phyloP scores from a whole-genome alignment of 345 rosid species.

The Heritiera fomes region DNA sequence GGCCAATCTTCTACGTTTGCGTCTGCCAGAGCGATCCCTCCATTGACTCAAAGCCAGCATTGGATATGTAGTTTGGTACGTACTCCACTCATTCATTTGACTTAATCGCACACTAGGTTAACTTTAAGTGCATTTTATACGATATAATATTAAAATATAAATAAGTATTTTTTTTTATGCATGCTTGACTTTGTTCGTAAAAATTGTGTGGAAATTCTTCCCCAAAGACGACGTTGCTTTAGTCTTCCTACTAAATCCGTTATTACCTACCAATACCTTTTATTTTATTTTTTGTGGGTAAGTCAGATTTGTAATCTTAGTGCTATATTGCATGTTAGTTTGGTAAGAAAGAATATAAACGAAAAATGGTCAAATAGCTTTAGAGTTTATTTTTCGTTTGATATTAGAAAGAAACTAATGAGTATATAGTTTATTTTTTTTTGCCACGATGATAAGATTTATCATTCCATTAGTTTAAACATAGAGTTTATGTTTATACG shows the following conservation, averaged over 20 bases:
- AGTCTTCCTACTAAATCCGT: neutral
- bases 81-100: neutral
- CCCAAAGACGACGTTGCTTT: neutral
- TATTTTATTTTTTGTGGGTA: neutral
- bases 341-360: neutral
- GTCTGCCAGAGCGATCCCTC: neutral
- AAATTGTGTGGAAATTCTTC: neutral
- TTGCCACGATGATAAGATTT: no score
- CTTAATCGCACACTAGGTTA: neutral
- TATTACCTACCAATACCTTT: neutral
- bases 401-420: no score
- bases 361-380: no score
- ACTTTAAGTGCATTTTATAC: no score
- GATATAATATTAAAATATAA: no score
- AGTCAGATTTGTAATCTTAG: neutral
- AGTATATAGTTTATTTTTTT: no score
- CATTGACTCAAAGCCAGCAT: neutral
- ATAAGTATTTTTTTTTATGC: neutral
- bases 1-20: neutral
- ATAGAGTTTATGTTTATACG: no score
- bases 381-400: no score
- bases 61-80: neutral
- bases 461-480: no score
- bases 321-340: neutral
- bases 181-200: neutral